Evolutionary conservation across 2,329 filamentous ascomycete species (phyloP).

Genomic region (Cadophora gregata): DNA sequence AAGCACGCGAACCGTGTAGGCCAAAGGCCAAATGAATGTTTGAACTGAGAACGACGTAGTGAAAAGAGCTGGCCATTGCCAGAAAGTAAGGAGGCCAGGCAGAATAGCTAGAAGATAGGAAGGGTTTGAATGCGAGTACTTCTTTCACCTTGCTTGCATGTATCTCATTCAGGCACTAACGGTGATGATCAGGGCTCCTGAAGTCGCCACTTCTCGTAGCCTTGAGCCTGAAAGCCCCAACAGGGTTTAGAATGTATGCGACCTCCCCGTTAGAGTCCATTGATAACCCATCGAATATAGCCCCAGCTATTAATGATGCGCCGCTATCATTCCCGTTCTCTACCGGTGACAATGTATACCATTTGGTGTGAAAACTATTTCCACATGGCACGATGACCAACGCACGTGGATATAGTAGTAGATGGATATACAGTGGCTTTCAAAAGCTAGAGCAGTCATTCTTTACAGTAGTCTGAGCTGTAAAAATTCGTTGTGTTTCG

Average conservation of each 20-base stretch:
- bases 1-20: too few species aligned
- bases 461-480: not conserved
- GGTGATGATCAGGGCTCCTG: not conserved
- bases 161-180: not conserved
- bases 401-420: not conserved
- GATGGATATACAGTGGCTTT: not conserved
- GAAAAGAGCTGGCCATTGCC: too few species aligned
- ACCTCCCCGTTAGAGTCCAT: not conserved
- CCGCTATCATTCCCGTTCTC: not conserved
- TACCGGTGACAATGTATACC: not conserved
- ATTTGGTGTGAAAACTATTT: too few species aligned
- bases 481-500: not conserved
- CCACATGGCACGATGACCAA: too few species aligned
- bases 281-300: not conserved
- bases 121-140: too few species aligned
- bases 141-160: not conserved
- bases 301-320: not conserved
- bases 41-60: too few species aligned
- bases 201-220: not conserved
- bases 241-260: not conserved
- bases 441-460: not conserved
- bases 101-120: too few species aligned
- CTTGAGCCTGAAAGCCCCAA: not conserved
- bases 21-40: too few species aligned
- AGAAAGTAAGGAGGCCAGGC: too few species aligned